phyloP scores from a whole-genome alignment of 805 yeast genomes.

The Cyberlindnera xishuangbannaensis region DNA sequence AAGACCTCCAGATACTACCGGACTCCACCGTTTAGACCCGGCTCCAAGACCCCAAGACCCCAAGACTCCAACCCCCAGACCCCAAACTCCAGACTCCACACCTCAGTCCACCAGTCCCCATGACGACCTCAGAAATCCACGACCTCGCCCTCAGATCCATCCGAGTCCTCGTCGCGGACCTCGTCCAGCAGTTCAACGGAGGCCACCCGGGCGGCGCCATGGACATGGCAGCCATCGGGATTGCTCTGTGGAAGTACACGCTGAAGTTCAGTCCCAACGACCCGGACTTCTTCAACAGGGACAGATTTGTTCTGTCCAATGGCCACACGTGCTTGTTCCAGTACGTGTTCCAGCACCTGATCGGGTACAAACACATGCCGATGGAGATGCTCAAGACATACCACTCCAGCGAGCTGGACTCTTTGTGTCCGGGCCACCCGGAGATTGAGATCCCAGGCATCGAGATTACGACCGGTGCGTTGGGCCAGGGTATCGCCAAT shows the following conservation, averaged over 20 bases:
- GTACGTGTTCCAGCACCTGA: constrained; percentile 77
- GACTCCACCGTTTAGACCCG: too few species aligned
- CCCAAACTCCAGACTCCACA: too few species aligned
- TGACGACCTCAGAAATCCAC: constrained; percentile 16
- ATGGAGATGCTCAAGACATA: constrained; percentile 74
- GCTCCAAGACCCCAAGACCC: too few species aligned
- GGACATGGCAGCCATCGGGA: constrained; percentile 52
- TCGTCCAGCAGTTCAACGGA: constrained; percentile 80
- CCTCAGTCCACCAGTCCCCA: too few species aligned
- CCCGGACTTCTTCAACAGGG: constrained; percentile 91
- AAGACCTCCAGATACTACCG: too few species aligned
- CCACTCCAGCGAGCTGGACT: constrained; percentile 77
- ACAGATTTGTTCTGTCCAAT: constrained; percentile 88
- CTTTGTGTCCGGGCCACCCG: constrained; percentile 96
- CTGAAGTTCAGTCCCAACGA: constrained; percentile 82
- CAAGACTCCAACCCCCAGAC: too few species aligned
- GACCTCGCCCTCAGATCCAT: constrained; percentile 57
- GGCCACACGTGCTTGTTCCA: constrained; percentile 94
- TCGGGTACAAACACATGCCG: constrained; percentile 67
- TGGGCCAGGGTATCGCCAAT: constrained; percentile 94
- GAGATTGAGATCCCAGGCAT: constrained; percentile 87
- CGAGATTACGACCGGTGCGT: constrained; percentile 97
- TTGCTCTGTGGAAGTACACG: constrained; percentile 76
- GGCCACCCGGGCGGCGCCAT: constrained; percentile 99
- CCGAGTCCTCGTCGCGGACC: constrained; percentile 82